Base-by-base conservation (phyloP, 768 basidiomycete species). In the Pleurotus pulmonarius region DNA sequence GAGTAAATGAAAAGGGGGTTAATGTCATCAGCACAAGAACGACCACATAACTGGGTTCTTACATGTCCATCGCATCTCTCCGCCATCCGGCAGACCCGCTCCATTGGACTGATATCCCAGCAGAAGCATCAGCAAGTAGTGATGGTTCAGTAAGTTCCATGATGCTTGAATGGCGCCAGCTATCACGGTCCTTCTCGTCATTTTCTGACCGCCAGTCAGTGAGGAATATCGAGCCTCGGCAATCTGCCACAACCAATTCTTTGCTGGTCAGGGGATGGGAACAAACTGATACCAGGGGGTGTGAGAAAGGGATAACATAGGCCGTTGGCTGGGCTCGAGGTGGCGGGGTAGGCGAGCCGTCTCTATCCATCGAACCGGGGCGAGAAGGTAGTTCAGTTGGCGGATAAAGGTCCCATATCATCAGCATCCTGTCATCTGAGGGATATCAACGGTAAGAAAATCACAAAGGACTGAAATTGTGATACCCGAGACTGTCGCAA, bases 331-430 rank as follows among this genome's bases (percentile, higher is more conserved):
- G 88, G 5, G 81, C 76, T 37, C 86, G 75, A 37, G 76, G 56
- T 20, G 70, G 65, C 5, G 69, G 63, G 4, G 64, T 64, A 13
- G 72, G 69, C 13, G 74, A 67, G 45, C 63, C 62, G 20, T 67
- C 59, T 43, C 64, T 58, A 15, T 66, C 63, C 29, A 63, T 65
- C 2, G 69, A 70, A 41, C 60, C 62, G 45, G 56, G 58, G n/a
- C 68, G 69, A 44, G 75, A 62, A 57, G 70, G 68, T 12, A 62
- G 60, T 18, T 61, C 64, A 11, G 83, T 77, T 11, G 51, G 51
- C 39, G 90, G 90, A 62, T 80, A 74, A n/a, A 93, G 77, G 69
- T 92, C 90, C 91, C 91, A 92, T 5, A 92, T 83, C 83, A 91
- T 87, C 39, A 91, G 79, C 80, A 88, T 87, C 66, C 83, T 88